These are phyloP conservation scores for Tremella yokohamensis DNA, from an alignment of 768 basidiomycete species.

Conservation along the genomic window DNA sequence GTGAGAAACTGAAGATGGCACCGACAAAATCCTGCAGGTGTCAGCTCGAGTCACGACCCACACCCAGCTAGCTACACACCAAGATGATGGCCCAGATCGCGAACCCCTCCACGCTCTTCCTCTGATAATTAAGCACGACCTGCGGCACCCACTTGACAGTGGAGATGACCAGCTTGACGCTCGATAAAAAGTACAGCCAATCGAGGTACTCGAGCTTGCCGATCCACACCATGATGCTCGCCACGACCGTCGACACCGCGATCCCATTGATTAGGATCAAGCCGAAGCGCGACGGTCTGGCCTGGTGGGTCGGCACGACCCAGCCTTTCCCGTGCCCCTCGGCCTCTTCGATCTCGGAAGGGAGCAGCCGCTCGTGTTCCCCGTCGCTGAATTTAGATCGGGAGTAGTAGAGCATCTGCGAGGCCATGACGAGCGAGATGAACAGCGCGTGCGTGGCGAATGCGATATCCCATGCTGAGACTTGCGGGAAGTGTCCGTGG, in stretches of 20 bases:
- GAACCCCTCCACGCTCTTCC: constrained; percentile 50
- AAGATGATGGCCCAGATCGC: constrained; percentile 35
- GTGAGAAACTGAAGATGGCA: constrained; percentile 39
- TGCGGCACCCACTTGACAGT: constrained; percentile 54
- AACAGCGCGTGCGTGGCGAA: constrained; percentile 52
- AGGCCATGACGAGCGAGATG: constrained; percentile 43
- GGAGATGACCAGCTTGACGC: constrained; percentile 51
- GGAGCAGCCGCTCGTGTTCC: constrained; percentile 9
- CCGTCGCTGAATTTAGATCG: constrained; percentile 4
- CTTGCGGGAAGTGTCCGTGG: constrained; percentile 50
- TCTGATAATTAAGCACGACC: constrained; percentile 49
- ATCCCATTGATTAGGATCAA: constrained; percentile 34
- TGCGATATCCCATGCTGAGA: constrained; percentile 52
- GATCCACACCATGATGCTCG: constrained; percentile 29
- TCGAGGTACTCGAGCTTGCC: constrained; percentile 40
- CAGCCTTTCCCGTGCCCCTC: background rate
- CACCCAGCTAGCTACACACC: constrained; percentile 40
- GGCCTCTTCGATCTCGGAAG: background rate
- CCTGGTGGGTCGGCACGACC: background rate
- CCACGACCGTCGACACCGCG: constrained; percentile 27
- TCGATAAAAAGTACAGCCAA: constrained; percentile 45
- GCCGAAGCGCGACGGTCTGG: constrained; percentile 17
- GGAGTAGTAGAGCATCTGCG: constrained; percentile 50
- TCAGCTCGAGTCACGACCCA: background rate
- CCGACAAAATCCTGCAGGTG: constrained; percentile 49